phyloP scores from a whole-genome alignment of 495 filamentous ascomycete genomes.

The Neurospora sp. region DNA sequence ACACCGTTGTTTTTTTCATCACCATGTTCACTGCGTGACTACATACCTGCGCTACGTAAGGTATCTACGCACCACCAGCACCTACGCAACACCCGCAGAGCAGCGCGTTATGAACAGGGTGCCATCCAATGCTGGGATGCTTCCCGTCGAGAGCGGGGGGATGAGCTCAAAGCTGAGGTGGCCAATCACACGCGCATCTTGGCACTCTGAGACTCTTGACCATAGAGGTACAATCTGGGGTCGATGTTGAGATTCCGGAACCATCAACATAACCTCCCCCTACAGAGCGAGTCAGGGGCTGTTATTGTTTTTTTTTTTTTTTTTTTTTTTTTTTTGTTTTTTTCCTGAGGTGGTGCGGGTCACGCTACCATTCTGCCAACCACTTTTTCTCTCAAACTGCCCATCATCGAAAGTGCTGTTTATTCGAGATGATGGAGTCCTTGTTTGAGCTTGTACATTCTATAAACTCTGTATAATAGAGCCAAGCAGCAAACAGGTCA shows the following conservation, averaged over 20 bases:
- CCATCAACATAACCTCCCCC: not conserved
- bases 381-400: not conserved
- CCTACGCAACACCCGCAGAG: not conserved
- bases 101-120: not conserved
- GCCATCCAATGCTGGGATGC: not conserved
- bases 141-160: not conserved
- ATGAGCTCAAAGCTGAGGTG: not conserved
- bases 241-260: not conserved
- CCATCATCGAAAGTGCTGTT: not conserved
- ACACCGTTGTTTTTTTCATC: not conserved
- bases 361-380: not conserved
- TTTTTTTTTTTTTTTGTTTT: not conserved
- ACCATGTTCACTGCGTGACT: not conserved
- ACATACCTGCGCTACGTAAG: not conserved
- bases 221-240: not conserved
- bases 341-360: not conserved
- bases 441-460: not conserved
- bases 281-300: not conserved
- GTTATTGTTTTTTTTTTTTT: not conserved
- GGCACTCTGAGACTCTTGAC: not conserved
- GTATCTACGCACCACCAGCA: not conserved
- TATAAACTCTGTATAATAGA: not conserved
- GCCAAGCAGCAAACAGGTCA: not conserved
- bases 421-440: not conserved
- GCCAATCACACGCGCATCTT: slow-evolving; percentile 1